Percentiles rank a stretch among this genome's conserved stretches.
Conservation (phyloP, 2,329 filamentous ascomycete genomes). For the Apiospora arundinis region DNA sequence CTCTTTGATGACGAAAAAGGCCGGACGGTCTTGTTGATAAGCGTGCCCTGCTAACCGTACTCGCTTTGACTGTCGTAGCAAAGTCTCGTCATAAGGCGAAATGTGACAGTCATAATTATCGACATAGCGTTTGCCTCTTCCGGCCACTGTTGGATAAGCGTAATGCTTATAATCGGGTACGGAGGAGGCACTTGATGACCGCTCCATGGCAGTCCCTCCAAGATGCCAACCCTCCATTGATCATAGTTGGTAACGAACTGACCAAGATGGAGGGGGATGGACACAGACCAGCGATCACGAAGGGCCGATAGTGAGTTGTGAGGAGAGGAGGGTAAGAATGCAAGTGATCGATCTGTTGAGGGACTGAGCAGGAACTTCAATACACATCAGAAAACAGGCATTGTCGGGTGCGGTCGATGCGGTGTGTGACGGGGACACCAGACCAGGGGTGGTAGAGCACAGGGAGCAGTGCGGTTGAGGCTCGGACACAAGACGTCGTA, state of each 20-base stretch:
- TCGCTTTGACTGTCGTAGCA: conserved; percentile 44
- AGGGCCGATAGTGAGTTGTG: neutral
- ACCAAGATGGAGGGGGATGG: conserved; percentile 20
- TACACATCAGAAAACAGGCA: conserved; percentile 8
- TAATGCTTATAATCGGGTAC: conserved; percentile 31
- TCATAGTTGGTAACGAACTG: conserved; percentile 38
- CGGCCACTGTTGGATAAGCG: conserved; percentile 37
- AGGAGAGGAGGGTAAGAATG: neutral
- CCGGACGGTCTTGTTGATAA: conserved; percentile 30
- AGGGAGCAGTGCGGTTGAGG: neutral
- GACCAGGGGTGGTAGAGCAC: neutral
- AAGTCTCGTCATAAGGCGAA: conserved; percentile 37
- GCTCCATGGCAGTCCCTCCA: conserved; percentile 42
- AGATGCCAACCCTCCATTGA: conserved; percentile 43
- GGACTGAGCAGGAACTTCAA: neutral
- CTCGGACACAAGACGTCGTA: neutral
- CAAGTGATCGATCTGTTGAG: neutral
- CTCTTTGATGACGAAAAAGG: conserved; percentile 44
- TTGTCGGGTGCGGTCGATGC: neutral
- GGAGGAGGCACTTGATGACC: conserved; percentile 41
- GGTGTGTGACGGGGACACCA: neutral
- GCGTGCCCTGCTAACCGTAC: conserved; percentile 28
- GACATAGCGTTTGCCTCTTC: conserved; percentile 48
- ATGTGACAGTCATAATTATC: conserved; percentile 43
- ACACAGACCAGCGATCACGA: conserved; percentile 15